Percentiles rank a stretch among this genome's conserved stretches.
Conservation (phyloP, 2,329 filamentous ascomycete genomes). For the Ophiostoma populinum region DNA sequence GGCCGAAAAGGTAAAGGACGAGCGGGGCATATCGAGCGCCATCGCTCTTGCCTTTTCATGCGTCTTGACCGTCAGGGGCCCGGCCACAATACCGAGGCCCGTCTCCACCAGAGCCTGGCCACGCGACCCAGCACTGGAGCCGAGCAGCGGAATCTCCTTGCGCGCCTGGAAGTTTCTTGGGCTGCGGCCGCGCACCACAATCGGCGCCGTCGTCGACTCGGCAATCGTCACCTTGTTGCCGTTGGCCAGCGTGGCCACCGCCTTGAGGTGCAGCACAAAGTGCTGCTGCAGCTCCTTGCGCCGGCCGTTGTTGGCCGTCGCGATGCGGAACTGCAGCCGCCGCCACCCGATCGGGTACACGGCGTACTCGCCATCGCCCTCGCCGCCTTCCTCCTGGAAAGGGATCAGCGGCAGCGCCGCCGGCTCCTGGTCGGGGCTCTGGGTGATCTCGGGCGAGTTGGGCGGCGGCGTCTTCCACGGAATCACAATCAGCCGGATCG, state of each 20-base stretch:
- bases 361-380: constrained; percentile 59
- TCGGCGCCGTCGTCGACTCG: constrained; percentile 73
- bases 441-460: constrained; percentile 49
- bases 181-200: constrained; percentile 85
- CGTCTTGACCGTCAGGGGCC: constrained; percentile 35
- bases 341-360: constrained; percentile 93
- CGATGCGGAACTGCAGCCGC: constrained; percentile 79
- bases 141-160: constrained; percentile 78
- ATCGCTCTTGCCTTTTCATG: constrained; percentile 35
- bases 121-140: constrained; percentile 57
- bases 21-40: constrained; percentile 37
- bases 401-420: constrained; percentile 59
- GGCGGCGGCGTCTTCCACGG: constrained; percentile 93
- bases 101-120: constrained; percentile 57
- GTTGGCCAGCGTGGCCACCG: constrained; percentile 67
- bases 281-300: constrained; percentile 93
- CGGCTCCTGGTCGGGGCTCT: constrained; percentile 66
- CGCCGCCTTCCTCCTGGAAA: constrained; percentile 41
- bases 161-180: constrained; percentile 88
- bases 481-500: constrained; percentile 87
- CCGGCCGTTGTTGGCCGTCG: constrained; percentile 89
- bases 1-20: constrained; percentile 39
- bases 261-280: constrained; percentile 77
- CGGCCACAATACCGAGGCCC: constrained; percentile 41
- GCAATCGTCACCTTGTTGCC: constrained; percentile 68